phyloP scores from a whole-genome alignment of 2,329 filamentous ascomycete genomes.

The Fusarium verrucosum region DNA sequence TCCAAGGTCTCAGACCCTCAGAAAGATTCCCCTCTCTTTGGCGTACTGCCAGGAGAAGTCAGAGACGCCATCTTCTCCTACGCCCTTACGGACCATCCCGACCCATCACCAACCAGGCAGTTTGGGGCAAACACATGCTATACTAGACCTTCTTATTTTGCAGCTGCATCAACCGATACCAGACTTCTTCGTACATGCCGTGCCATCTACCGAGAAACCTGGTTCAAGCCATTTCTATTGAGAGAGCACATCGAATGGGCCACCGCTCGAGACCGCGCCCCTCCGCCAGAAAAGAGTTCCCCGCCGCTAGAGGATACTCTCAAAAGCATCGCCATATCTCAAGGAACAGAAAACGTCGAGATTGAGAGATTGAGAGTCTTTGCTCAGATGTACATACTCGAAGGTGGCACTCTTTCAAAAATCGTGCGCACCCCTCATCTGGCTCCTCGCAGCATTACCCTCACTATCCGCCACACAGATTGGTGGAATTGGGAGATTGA shows the following conservation, averaged over 20 bases:
- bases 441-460: conserved; percentile 49
- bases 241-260: conserved; percentile 54
- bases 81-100: conserved; percentile 52
- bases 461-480: conserved; percentile 61
- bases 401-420: conserved; percentile 41
- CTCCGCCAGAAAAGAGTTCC: conserved; percentile 25
- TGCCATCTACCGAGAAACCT: conserved; percentile 53
- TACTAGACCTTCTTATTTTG: conserved; percentile 53
- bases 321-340: conserved; percentile 27
- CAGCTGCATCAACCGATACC: conserved; percentile 49
- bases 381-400: conserved; percentile 54
- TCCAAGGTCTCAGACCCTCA: conserved; percentile 4
- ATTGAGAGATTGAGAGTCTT: conserved; percentile 52
- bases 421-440: conserved; percentile 46
- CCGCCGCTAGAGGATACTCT: conserved; percentile 26
- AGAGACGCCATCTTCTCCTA: conserved; percentile 58
- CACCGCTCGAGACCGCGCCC: conserved; percentile 44
- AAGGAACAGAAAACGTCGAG: conserved; percentile 38
- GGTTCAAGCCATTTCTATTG: conserved; percentile 54
- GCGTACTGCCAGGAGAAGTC: conserved; percentile 57
- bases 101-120: conserved; percentile 37
- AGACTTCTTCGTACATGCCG: conserved; percentile 56
- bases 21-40: conserved; percentile 47
- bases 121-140: conserved; percentile 51
- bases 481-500: conserved; percentile 31